Evolutionary conservation across 2,329 filamentous ascomycete species (phyloP).

Genomic region (Alternaria alternata): DNA sequence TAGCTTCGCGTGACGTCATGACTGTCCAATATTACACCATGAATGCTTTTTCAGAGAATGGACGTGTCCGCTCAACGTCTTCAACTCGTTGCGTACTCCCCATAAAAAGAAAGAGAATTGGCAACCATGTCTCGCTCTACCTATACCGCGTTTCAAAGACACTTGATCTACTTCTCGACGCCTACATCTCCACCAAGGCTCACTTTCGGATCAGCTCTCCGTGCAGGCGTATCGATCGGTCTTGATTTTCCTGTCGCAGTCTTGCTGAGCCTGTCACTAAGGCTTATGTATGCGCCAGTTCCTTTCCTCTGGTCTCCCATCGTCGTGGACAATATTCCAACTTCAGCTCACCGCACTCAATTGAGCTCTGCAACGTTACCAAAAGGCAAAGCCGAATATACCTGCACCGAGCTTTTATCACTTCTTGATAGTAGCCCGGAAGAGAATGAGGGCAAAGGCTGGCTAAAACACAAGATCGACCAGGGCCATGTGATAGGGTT

Average conservation of each 20-base stretch:
- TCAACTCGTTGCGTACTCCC: background rate
- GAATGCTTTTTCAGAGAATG: background rate
- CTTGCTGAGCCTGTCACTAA: constrained; percentile 28
- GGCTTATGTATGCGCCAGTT: constrained; percentile 29
- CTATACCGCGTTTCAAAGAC: constrained; percentile 32
- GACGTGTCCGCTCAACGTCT: background rate
- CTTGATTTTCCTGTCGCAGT: constrained; percentile 33
- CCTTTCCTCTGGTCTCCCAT: constrained; percentile 26
- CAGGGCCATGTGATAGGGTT: constrained; percentile 33
- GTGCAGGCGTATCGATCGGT: constrained; percentile 26
- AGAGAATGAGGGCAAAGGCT: constrained; percentile 15
- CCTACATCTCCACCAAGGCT: constrained; percentile 28
- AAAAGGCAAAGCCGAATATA: constrained; percentile 22
- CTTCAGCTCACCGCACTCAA: constrained; percentile 27
- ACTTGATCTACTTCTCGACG: constrained; percentile 34
- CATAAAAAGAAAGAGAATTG: background rate
- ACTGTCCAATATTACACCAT: background rate
- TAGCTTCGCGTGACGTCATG: constrained; percentile 11
- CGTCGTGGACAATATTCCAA: constrained; percentile 27
- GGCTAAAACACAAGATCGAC: constrained; percentile 26
- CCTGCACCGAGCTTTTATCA: constrained; percentile 27
- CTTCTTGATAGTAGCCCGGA: constrained; percentile 2
- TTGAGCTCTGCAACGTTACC: constrained; percentile 16
- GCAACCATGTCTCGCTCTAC: constrained; percentile 19
- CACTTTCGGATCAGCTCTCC: constrained; percentile 28